Conservation (phyloP, 169 alveolate species). For the Eimeria praecox region DNA sequence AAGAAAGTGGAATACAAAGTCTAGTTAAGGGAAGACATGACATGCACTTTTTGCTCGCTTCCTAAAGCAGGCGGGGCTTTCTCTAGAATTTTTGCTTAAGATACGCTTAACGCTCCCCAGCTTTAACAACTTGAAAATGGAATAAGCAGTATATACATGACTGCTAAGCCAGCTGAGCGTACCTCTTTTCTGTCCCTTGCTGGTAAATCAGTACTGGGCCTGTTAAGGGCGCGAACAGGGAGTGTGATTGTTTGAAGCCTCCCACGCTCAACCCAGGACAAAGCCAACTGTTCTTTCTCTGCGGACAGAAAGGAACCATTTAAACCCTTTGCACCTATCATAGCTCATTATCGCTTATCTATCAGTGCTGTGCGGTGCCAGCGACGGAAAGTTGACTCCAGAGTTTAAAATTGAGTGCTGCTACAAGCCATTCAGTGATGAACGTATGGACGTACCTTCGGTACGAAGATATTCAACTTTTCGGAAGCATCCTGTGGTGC, state of each 20-base stretch:
- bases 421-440: not conserved
- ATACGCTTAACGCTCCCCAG: not conserved
- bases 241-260: not conserved
- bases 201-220: not conserved
- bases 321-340: too few relatives aligned
- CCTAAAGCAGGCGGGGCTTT: too few relatives aligned
- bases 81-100: too few relatives aligned
- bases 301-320: not conserved
- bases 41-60: too few relatives aligned
- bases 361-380: too few relatives aligned
- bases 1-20: too few relatives aligned
- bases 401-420: not conserved
- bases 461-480: not conserved
- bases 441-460: not conserved
- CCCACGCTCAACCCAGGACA: not conserved
- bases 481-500: not conserved
- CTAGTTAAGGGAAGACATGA: too few relatives aligned
- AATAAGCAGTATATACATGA: not conserved
- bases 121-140: not conserved
- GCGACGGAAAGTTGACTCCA: too few relatives aligned
- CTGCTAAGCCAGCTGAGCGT: not conserved
- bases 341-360: too few relatives aligned
- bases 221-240: not conserved
- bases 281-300: not conserved
- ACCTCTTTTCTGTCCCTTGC: slow-evolving; percentile 30